Conservation (phyloP, 495 filamentous ascomycete species). For the Halenospora varia region DNA sequence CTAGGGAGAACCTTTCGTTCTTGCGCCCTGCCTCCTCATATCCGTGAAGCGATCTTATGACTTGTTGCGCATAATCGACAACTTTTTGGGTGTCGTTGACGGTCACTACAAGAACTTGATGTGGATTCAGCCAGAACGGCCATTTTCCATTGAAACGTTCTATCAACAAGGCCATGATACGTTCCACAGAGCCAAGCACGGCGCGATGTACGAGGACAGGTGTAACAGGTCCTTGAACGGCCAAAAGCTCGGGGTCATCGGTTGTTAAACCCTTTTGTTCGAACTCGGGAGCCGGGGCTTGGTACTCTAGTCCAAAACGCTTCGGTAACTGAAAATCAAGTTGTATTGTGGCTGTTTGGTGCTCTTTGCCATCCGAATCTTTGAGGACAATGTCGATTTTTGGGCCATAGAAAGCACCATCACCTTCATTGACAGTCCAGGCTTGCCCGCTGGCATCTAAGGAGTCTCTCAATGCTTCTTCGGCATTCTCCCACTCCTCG, state of each 20-base stretch:
- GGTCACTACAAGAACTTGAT: conserved; percentile 74
- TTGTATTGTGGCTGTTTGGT: conserved; percentile 90
- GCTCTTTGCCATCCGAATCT: conserved; percentile 81
- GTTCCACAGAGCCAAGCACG: conserved; percentile 80
- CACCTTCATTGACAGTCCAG: conserved; percentile 74
- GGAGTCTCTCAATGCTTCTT: conserved; percentile 65
- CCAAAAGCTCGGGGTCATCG: conserved; percentile 37
- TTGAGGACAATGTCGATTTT: conserved; percentile 89
- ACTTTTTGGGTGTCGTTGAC: conserved; percentile 62
- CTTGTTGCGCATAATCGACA: conserved; percentile 50
- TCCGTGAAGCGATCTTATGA: conserved; percentile 33
- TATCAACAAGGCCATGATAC: conserved; percentile 82
- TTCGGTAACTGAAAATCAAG: conserved; percentile 91
- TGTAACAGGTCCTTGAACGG: conserved; percentile 49
- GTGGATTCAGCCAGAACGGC: conserved; percentile 90
- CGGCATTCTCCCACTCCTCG: conserved; percentile 81
- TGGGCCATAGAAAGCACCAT: conserved; percentile 92
- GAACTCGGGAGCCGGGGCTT: conserved; percentile 67
- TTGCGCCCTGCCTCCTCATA: neutral
- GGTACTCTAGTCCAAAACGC: conserved; percentile 73
- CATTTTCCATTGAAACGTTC: conserved; percentile 79
- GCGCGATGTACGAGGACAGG: conserved; percentile 89
- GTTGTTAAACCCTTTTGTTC: conserved; percentile 52
- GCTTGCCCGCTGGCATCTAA: conserved; percentile 59
- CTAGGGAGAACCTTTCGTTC: too few relatives aligned